Conservation (phyloP, 768 basidiomycete species). For the Naematelia aurantialba region DNA sequence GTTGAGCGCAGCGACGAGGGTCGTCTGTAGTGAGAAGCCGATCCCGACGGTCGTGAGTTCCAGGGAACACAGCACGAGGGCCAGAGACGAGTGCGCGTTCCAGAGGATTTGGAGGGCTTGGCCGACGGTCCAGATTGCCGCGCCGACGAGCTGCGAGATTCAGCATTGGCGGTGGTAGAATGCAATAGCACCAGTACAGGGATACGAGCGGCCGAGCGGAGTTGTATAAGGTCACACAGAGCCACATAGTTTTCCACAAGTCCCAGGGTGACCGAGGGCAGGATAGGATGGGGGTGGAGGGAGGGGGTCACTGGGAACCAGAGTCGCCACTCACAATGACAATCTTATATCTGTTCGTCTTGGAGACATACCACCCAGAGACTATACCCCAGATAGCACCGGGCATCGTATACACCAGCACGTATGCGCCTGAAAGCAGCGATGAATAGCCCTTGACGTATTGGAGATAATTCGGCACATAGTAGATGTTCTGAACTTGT, state of each 20-base stretch:
- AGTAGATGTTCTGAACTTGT: conserved; percentile 32
- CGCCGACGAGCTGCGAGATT: conserved; percentile 21
- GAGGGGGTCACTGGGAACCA: neutral
- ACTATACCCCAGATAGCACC: conserved; percentile 28
- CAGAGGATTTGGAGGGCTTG: conserved; percentile 35
- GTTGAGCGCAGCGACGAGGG: conserved; percentile 38
- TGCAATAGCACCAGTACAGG: no score
- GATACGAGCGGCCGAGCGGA: no score
- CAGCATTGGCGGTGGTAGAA: no score
- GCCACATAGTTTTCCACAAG: no score
- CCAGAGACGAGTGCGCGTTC: conserved; percentile 13
- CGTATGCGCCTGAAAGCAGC: conserved; percentile 34
- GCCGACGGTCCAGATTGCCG: conserved; percentile 32
- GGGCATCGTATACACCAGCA: conserved; percentile 40
- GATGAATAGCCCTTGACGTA: conserved; percentile 36
- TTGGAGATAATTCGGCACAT: conserved; percentile 38
- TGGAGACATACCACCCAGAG: conserved; percentile 31
- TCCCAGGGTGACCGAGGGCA: no score
- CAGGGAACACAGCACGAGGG: conserved; percentile 27
- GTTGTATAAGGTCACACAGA: no score
- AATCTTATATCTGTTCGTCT: conserved; percentile 36
- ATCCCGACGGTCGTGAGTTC: conserved; percentile 38
- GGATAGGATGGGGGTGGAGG: no score
- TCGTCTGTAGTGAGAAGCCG: conserved; percentile 38
- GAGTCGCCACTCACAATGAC: conserved; percentile 26